Evolutionary conservation across 805 yeast genomes (phyloP).

Genomic region (Scheffersomyces coipomensis): DNA sequence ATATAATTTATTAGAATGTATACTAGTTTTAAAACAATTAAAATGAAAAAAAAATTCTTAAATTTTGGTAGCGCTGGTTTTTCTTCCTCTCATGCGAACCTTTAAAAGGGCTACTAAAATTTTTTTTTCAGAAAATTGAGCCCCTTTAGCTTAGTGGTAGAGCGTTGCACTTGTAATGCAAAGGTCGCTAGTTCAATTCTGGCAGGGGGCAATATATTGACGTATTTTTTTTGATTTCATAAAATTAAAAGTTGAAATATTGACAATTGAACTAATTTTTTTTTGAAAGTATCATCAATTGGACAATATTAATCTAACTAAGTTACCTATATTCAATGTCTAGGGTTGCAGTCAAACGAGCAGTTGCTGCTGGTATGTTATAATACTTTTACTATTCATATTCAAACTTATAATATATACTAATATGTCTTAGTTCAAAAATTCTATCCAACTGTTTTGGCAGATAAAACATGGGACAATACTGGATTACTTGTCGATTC

Average conservation of each 20-base stretch:
- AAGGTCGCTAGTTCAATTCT: conserved; percentile 94
- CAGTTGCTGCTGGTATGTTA: conserved; percentile 37
- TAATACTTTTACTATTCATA: conserved; percentile 2
- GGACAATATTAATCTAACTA: too few relatives aligned
- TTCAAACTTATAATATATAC: conserved; percentile 11
- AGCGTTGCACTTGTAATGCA: conserved; percentile 99
- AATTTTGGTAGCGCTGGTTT: too few relatives aligned
- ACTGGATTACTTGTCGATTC: conserved; percentile 88
- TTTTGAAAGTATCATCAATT: too few relatives aligned
- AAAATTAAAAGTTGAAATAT: too few relatives aligned
- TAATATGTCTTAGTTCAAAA: conserved; percentile 52
- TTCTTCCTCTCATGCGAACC: too few relatives aligned
- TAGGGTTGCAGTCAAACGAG: conserved; percentile 43
- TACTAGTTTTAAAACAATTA: too few relatives aligned
- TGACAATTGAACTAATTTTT: too few relatives aligned
- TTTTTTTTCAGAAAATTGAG: conserved; percentile 22
- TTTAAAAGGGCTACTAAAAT: background rate
- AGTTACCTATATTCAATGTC: too few relatives aligned
- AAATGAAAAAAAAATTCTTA: too few relatives aligned
- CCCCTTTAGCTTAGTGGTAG: conserved; percentile 99
- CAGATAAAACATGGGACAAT: conserved; percentile 93
- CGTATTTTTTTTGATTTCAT: background rate
- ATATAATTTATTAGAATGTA: too few relatives aligned
- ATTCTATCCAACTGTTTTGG: conserved; percentile 76
- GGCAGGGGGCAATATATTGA: conserved; percentile 71